A percentile compares a stretch with the other conserved stretches of the same genome.
These are phyloP conservation scores for Tephrocybe sp. DNA, from an alignment of 768 basidiomycete species.

Conservation along the genomic window DNA sequence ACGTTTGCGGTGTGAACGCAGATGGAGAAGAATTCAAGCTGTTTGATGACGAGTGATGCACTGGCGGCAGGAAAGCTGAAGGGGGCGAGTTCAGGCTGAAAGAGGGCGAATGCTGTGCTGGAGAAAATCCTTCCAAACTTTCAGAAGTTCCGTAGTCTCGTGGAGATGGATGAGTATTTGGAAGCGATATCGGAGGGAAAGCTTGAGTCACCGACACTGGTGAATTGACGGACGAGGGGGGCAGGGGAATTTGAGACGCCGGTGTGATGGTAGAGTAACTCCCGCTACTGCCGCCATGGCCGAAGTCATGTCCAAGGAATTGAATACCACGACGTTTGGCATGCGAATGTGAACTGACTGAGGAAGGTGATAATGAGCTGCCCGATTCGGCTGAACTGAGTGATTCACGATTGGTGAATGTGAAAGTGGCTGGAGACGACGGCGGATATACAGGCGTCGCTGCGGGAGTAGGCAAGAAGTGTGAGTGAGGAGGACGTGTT, in stretches of 20 bases:
- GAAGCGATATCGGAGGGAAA: slow-evolving; percentile 21
- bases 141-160: not conserved
- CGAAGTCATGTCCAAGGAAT: slow-evolving; percentile 7
- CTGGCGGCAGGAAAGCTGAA: slow-evolving; percentile 15
- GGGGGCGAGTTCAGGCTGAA: not conserved
- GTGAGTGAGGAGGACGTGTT: not conserved
- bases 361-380: slow-evolving; percentile 11
- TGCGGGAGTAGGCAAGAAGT: not conserved
- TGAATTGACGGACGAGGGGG: slow-evolving; percentile 12
- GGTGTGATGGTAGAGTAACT: slow-evolving; percentile 16
- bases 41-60: slow-evolving; percentile 10
- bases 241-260: slow-evolving; percentile 13
- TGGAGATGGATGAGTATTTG: slow-evolving; percentile 15
- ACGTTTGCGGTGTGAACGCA: slow-evolving; percentile 13
- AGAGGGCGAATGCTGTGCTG: slow-evolving; percentile 7
- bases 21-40: slow-evolving; percentile 5
- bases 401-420: slow-evolving; percentile 14
- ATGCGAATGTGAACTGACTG: slow-evolving; percentile 17
- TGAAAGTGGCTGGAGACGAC: not conserved
- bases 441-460: not conserved
- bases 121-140: not conserved
- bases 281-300: slow-evolving; percentile 6
- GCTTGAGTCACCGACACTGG: slow-evolving; percentile 13
- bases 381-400: slow-evolving; percentile 20
- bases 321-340: slow-evolving; percentile 16